Conservation (phyloP, 257 asterid species). For the Paraleonurus japonicus region DNA sequence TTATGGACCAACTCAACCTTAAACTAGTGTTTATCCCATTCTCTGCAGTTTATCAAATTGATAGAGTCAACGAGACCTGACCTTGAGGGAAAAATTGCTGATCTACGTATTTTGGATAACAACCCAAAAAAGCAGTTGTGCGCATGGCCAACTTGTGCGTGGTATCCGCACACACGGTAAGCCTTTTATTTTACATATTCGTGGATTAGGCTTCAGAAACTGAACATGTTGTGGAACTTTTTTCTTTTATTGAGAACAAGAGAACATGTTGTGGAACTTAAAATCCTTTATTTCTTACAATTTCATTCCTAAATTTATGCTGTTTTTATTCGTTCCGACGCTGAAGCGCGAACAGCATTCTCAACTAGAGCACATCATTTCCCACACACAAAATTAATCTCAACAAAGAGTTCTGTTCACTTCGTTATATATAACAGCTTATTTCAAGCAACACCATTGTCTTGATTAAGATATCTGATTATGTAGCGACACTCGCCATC, state of each 20-base stretch:
- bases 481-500: neutral
- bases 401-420: neutral
- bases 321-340: neutral
- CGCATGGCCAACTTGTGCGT: conserved; percentile 99
- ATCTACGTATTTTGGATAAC: conserved; percentile 73
- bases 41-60: conserved; percentile 71
- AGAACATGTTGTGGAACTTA: neutral
- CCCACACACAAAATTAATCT: neutral
- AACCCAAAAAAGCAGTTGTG: conserved; percentile 87
- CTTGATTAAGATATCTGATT: conserved; percentile 20
- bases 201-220: conserved; percentile 1
- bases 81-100: conserved; percentile 71
- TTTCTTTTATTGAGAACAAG: no score
- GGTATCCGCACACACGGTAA: conserved; percentile 92
- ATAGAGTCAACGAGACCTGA: conserved; percentile 69
- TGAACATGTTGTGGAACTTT: neutral
- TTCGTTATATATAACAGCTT: neutral
- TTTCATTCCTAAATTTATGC: neutral
- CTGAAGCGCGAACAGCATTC: neutral
- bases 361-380: neutral
- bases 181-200: conserved; percentile 30
- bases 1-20: conserved; percentile 9
- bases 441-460: neutral
- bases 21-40: conserved; percentile 7
- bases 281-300: neutral